Conservation (phyloP, 1,284 basidiomycete genomes). For the Cutaneotrichosporon sp. region DNA sequence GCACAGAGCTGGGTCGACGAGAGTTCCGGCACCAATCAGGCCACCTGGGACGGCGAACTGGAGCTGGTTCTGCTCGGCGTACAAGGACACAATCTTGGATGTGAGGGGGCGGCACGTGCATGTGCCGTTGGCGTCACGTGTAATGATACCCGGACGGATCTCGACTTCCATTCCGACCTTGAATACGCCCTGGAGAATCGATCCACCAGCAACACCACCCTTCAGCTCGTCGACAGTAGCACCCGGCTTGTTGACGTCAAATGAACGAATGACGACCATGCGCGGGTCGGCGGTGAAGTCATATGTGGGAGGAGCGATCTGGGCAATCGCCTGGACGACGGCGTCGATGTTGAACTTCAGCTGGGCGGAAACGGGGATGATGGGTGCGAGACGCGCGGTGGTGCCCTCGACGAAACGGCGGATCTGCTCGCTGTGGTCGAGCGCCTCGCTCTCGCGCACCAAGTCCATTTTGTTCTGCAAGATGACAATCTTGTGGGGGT, state of each 20-base stretch:
- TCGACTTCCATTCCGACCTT: slow-evolving; percentile 86
- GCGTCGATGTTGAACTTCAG: slow-evolving; percentile 99
- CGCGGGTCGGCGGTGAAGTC: slow-evolving; percentile 88
- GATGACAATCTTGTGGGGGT: slow-evolving; percentile 90
- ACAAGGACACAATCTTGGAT: slow-evolving; percentile 81
- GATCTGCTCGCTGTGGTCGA: slow-evolving; percentile 92
- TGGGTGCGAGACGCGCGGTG: slow-evolving; percentile 92
- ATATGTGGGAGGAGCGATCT: slow-evolving; percentile 87
- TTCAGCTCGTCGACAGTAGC: slow-evolving; percentile 94
- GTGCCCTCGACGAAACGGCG: slow-evolving; percentile 91
- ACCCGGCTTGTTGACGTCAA: slow-evolving; percentile 99
- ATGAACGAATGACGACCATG: slow-evolving; percentile 98
- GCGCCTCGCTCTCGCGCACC: slow-evolving; percentile 83
- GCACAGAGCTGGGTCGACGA: slow-evolving; percentile 93
- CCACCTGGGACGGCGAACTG: slow-evolving; percentile 96
- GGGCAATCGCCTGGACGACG: slow-evolving; percentile 98
- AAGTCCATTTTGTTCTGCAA: slow-evolving; percentile 96
- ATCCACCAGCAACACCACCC: slow-evolving; percentile 96
- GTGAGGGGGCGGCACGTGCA: slow-evolving; percentile 92
- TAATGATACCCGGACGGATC: slow-evolving; percentile 94
- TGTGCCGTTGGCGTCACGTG: slow-evolving; percentile 85
- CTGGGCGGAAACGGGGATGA: slow-evolving; percentile 97
- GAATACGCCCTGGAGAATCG: slow-evolving; percentile 88
- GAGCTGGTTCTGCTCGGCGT: slow-evolving; percentile 91
- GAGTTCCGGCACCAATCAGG: slow-evolving; percentile 94